Evolutionary conservation across 1,284 basidiomycete species (phyloP).

Genomic region (Dichomitus squalens): DNA sequence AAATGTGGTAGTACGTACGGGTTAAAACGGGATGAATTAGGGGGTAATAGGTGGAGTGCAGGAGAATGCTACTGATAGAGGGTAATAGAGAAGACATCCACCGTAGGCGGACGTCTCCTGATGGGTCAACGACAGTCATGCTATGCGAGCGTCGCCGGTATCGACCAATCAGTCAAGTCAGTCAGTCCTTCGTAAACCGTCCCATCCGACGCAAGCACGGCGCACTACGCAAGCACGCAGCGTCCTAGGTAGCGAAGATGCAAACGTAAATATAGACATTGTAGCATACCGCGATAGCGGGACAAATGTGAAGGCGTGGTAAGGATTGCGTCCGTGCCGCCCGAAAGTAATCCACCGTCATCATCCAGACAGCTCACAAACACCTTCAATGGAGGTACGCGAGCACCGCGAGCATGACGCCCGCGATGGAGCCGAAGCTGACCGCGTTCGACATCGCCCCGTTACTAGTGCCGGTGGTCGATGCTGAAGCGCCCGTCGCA

Average conservation of each 20-base stretch:
- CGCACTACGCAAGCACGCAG: not conserved
- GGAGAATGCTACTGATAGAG: not conserved
- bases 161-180: not conserved
- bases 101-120: not conserved
- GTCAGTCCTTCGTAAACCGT: not conserved
- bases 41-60: too few relatives aligned
- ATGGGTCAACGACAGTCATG: conserved; percentile 12
- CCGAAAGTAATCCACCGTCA: not conserved
- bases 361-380: not conserved
- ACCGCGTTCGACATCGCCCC: conserved; percentile 12
- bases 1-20: too few relatives aligned
- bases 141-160: not conserved
- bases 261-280: not conserved
- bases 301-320: not conserved
- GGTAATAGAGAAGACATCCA: not conserved
- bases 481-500: conserved; percentile 6
- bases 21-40: too few relatives aligned
- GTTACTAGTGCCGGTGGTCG: conserved; percentile 7
- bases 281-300: not conserved
- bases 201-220: not conserved
- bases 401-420: conserved; percentile 12
- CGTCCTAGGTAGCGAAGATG: not conserved
- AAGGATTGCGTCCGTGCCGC: not conserved
- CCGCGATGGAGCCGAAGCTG: conserved; percentile 6
- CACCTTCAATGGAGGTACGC: not conserved